Base-by-base conservation (phyloP, 805 yeast species). In the Millerozyma miso region DNA sequence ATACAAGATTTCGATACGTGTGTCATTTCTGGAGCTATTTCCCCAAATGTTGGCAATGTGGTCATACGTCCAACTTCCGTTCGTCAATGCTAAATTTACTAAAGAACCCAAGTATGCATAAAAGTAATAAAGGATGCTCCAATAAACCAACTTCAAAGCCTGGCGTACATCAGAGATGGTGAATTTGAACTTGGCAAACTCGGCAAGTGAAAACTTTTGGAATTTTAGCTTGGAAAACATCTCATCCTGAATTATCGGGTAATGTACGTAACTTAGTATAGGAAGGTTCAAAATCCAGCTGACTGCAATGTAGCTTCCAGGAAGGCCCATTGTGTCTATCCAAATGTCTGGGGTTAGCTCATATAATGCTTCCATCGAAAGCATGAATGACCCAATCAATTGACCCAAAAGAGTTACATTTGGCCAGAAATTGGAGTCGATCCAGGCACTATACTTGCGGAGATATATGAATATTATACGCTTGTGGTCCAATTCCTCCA, bases 271-370 rank as follows among this genome's bases (percentile, higher is more conserved):
- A 0, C 96, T 80, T 18, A 85, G 65, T 19, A 93, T 76, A 0
- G 99, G 99, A 20, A 88, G 67, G 46, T 75, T 73, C 31, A 86
- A 70, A 37, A 79, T 63, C 49, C 68, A 57, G 17, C 74, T 60
- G 0, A 86, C 80, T 17, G 84, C 56, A 1, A 88, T 86, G 60
- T 89, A 91, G 18, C 84, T 68, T 44, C 91, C 93, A 3, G 99
- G 97, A 41, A 86, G 80, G 0, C 99, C 99, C 77, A 88, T 83
- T 1, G 99, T 90, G 57, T 93, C 99, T 31, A 93, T 74, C 79
- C 89, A 88, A n/a, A 88, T 73, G 59, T 93, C 98, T 0, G 98
- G 97, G 5, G 80, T 65, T 33, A 87, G 72, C 51, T 74, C 74
- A 44, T 67, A 63, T 46, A 89, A 62, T 0, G 96, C 95, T 56